A percentile compares a stretch with the other conserved stretches of the same genome.
Conservation (phyloP, 1,139 yeast species). For the Torulaspora globosa region DNA sequence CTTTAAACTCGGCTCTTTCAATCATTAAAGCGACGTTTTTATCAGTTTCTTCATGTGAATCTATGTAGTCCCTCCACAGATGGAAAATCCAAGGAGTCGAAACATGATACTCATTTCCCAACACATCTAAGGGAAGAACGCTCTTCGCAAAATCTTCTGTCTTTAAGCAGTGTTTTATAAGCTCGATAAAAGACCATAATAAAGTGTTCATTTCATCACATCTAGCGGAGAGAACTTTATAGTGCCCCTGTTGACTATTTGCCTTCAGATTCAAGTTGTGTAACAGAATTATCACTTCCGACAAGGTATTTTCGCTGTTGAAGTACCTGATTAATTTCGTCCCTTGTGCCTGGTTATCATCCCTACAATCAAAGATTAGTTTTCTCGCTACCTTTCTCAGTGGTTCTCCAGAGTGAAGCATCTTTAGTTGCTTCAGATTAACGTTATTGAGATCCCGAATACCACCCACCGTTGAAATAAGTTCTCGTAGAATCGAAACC, state of each 20-base stretch:
- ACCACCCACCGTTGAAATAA: slow-evolving; percentile 77
- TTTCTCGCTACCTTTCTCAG: slow-evolving; percentile 54
- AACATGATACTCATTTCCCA: slow-evolving; percentile 50
- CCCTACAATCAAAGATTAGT: slow-evolving; percentile 62
- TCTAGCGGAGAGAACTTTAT: slow-evolving; percentile 67
- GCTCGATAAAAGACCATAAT: slow-evolving; percentile 58
- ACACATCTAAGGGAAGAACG: slow-evolving; percentile 46
- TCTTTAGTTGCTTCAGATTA: slow-evolving; percentile 51
- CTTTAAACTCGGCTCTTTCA: slow-evolving; percentile 26
- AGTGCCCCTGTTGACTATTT: slow-evolving; percentile 47
- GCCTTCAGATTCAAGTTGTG: slow-evolving; percentile 49
- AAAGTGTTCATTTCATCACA: slow-evolving; percentile 69
- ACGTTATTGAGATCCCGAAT: slow-evolving; percentile 49
- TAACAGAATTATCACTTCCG: slow-evolving; percentile 64
- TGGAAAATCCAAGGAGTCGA: slow-evolving; percentile 71
- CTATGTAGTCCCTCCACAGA: slow-evolving; percentile 58
- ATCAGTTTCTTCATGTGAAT: slow-evolving; percentile 18
- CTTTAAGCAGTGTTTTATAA: slow-evolving; percentile 51
- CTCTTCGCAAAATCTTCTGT: slow-evolving; percentile 38
- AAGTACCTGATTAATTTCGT: slow-evolving; percentile 49
- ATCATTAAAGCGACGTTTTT: slow-evolving; percentile 25
- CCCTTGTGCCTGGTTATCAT: slow-evolving; percentile 49
- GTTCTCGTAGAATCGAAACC: slow-evolving; percentile 64
- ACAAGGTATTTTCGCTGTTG: slow-evolving; percentile 44
- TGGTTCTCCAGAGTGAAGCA: slow-evolving; percentile 62